Conservation (phyloP, 1,284 basidiomycete species). For the Kwoniella shivajii region DNA sequence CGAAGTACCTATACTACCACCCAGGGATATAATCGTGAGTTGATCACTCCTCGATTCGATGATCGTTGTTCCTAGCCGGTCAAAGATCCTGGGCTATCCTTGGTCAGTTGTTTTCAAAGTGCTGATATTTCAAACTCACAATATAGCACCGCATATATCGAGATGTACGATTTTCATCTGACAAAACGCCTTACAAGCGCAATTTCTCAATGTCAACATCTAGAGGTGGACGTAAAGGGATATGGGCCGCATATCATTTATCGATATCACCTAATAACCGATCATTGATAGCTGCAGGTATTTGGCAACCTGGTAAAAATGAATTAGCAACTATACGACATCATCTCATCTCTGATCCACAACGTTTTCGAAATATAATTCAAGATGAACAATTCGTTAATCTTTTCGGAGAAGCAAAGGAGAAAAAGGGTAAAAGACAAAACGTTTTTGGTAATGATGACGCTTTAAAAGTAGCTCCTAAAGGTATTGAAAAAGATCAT, state of each 20-base stretch:
- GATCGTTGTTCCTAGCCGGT: not conserved
- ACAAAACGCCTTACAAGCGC: constrained; percentile 81
- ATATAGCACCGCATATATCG: constrained; percentile 55
- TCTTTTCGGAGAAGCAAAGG: constrained; percentile 70
- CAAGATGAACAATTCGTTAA: constrained; percentile 67
- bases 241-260: constrained; percentile 52
- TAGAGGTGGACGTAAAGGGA: constrained; percentile 50
- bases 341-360: constrained; percentile 66
- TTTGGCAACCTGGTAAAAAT: constrained; percentile 80
- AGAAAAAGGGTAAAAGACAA: constrained; percentile 60
- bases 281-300: constrained; percentile 74
- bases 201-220: constrained; percentile 58
- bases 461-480: constrained; percentile 81
- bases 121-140: not conserved
- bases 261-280: constrained; percentile 66
- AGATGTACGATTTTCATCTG: constrained; percentile 71
- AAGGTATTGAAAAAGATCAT: constrained; percentile 81
- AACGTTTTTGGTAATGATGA: constrained; percentile 80
- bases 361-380: constrained; percentile 67
- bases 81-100: not conserved
- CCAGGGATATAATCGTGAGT: constrained; percentile 78
- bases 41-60: not conserved
- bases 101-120: not conserved
- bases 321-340: constrained; percentile 72
- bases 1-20: constrained; percentile 78